Evolutionary conservation across 306 rosid species (phyloP).

Genomic region (Quercus alba): DNA sequence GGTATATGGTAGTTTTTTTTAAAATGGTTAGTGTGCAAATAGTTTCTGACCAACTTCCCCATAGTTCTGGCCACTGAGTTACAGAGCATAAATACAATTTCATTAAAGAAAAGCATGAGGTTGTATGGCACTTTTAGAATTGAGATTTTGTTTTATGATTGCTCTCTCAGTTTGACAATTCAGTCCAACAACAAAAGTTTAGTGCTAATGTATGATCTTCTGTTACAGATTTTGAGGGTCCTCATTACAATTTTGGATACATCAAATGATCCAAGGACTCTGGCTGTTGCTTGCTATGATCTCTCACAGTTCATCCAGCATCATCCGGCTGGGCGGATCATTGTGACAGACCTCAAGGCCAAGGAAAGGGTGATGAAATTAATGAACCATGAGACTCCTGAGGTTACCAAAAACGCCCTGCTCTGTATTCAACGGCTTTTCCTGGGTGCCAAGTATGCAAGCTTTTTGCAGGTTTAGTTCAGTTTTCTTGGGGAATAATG

Average conservation of each 20-base stretch:
- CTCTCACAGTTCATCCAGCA: conserved; percentile 85
- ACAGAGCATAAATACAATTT: not conserved
- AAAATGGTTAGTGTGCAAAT: not conserved
- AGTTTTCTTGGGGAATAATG: conserved; percentile 11
- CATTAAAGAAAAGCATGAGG: not conserved
- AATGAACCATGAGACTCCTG: conserved; percentile 90
- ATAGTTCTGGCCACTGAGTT: not conserved
- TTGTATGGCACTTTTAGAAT: not conserved
- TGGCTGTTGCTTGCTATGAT: conserved; percentile 91
- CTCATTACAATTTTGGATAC: conserved; percentile 84
- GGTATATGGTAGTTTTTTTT: not conserved
- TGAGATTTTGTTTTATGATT: not conserved
- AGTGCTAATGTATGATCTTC: conserved; percentile 17
- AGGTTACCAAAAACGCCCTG: conserved; percentile 92
- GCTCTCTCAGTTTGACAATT: not conserved
- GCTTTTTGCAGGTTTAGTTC: conserved; percentile 84
- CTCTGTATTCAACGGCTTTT: conserved; percentile 98
- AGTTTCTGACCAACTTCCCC: not conserved
- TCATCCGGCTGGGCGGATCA: conserved; percentile 84
- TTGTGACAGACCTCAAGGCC: conserved; percentile 90
- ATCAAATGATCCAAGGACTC: conserved; percentile 77
- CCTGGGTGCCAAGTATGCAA: conserved; percentile 92
- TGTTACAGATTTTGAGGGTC: conserved; percentile 83
- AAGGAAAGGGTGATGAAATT: conserved; percentile 95
- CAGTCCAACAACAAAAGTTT: not conserved